Conservation (phyloP, 352 stramenopile genomes). For the Halophytophthora polymorphica region DNA sequence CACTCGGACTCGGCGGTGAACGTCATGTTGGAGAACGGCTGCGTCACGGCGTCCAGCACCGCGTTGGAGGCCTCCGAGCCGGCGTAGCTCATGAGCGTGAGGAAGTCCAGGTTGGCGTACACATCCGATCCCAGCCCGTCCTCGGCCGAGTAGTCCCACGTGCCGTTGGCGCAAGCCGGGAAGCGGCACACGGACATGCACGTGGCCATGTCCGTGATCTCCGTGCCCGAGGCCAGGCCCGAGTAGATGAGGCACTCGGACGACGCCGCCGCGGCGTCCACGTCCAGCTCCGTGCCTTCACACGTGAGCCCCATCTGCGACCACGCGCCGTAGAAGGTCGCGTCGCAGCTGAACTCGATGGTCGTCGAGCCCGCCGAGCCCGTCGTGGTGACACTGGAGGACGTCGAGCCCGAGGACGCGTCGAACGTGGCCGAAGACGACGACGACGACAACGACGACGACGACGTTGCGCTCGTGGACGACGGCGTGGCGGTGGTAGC, state of each 20-base stretch:
- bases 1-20: slow-evolving; percentile 54
- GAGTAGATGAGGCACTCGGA: slow-evolving; percentile 81
- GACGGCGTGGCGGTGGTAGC: slow-evolving; percentile 6
- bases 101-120: slow-evolving; percentile 69
- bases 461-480: slow-evolving; percentile 8
- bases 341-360: slow-evolving; percentile 69
- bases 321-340: slow-evolving; percentile 79
- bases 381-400: slow-evolving; percentile 6
- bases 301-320: slow-evolving; percentile 62
- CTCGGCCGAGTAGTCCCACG: slow-evolving; percentile 70
- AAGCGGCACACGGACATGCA: slow-evolving; percentile 84
- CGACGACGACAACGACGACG: slow-evolving; percentile 4
- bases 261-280: slow-evolving; percentile 37
- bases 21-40: slow-evolving; percentile 52
- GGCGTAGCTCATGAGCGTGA: slow-evolving; percentile 48
- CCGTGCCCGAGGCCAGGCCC: slow-evolving; percentile 41
- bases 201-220: slow-evolving; percentile 52
- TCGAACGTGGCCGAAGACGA: background rate
- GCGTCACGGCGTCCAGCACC: slow-evolving; percentile 26
- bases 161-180: slow-evolving; percentile 62
- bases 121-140: slow-evolving; percentile 68
- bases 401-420: background rate
- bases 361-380: slow-evolving; percentile 14
- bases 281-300: slow-evolving; percentile 43
- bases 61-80: slow-evolving; percentile 25